Evolutionary conservation across 2,329 filamentous ascomycete species (phyloP).

Genomic region (Microdochium paspali): DNA sequence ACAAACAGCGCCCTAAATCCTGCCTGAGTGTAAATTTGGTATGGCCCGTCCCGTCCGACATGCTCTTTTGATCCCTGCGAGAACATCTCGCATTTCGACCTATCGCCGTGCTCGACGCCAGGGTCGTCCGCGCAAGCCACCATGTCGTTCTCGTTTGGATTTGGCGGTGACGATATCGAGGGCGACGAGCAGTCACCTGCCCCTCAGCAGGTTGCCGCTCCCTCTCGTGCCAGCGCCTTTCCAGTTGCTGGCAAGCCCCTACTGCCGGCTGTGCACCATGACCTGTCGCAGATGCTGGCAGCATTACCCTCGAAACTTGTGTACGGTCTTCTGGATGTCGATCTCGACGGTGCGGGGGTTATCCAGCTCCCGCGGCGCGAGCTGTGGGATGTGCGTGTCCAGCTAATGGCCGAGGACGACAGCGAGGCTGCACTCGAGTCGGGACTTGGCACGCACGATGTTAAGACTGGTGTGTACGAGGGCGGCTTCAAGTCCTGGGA

Average conservation of each 20-base stretch:
- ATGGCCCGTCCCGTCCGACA: background rate
- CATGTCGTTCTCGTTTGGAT: constrained; percentile 50
- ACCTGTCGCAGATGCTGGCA: constrained; percentile 39
- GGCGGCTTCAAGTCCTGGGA: constrained; percentile 89
- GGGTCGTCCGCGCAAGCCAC: constrained; percentile 1
- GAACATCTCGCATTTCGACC: constrained; percentile 2
- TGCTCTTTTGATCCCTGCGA: background rate
- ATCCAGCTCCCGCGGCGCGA: constrained; percentile 61
- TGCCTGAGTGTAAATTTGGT: background rate
- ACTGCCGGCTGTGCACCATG: constrained; percentile 43
- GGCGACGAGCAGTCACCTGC: constrained; percentile 21
- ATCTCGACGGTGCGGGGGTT: constrained; percentile 44
- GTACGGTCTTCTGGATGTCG: constrained; percentile 52
- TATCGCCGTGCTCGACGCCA: constrained; percentile 2
- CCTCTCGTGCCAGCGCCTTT: constrained; percentile 38
- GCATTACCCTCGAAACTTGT: constrained; percentile 65
- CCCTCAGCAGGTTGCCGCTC: constrained; percentile 12
- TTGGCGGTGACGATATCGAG: constrained; percentile 57
- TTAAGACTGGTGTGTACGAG: constrained; percentile 76
- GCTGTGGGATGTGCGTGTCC: constrained; percentile 71
- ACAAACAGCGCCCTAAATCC: background rate
- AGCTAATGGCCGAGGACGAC: constrained; percentile 68
- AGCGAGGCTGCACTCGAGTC: constrained; percentile 26
- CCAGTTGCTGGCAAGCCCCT: constrained; percentile 52
- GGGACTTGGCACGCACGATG: constrained; percentile 59